These are phyloP conservation scores for Apiotrichum mycotoxinovorans DNA, from an alignment of 1,284 basidiomycete species.

Conservation along the genomic window DNA sequence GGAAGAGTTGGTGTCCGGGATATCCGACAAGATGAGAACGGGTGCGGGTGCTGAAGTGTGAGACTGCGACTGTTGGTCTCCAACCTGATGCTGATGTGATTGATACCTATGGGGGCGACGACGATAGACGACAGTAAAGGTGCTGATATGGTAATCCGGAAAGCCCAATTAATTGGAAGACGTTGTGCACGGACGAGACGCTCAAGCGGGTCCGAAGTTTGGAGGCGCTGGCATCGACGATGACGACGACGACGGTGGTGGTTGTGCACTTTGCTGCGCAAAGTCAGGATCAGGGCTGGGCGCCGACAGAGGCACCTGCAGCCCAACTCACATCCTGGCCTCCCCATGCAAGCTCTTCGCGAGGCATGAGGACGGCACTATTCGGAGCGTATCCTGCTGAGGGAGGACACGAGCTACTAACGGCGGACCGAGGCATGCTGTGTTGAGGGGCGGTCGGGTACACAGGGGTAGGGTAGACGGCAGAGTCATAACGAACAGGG, in stretches of 20 bases:
- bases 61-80: background rate
- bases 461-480: conserved; percentile 29
- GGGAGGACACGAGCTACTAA: conserved; percentile 7
- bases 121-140: too few species aligned
- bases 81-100: background rate
- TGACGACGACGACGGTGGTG: background rate
- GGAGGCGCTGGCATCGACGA: background rate
- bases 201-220: too few species aligned
- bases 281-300: conserved; percentile 17
- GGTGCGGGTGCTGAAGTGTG: background rate
- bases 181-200: too few species aligned
- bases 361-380: conserved; percentile 2
- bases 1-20: too few species aligned
- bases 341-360: conserved; percentile 19
- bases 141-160: too few species aligned
- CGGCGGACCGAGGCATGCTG: conserved; percentile 24
- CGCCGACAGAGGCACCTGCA: conserved; percentile 15
- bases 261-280: background rate
- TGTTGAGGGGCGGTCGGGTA: conserved; percentile 29
- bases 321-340: conserved; percentile 22
- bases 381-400: conserved; percentile 1
- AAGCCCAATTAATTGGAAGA: too few species aligned
- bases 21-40: too few species aligned
- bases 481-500: conserved; percentile 34
- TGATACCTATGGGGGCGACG: background rate